Base-by-base conservation (phyloP, 1,284 basidiomycete genomes). In the Pseudomicrostroma phylloplanum region DNA sequence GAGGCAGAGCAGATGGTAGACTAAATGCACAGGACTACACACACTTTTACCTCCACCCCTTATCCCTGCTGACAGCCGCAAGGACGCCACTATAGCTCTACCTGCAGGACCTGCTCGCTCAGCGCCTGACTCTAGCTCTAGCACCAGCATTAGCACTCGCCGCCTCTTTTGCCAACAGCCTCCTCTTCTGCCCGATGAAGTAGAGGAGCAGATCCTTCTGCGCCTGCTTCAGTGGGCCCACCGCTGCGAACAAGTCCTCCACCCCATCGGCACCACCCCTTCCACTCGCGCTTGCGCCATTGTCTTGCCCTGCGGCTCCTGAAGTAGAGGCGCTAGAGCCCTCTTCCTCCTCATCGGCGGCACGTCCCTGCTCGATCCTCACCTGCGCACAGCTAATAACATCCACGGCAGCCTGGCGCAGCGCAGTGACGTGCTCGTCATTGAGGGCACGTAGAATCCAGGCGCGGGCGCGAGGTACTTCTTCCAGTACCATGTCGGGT, bases 191-290 rank as follows among this genome's bases (percentile, higher is more conserved):
- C 30, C 30, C 58, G 30, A 64, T 57, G 19, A 63, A 64, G 53
- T 64, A 64, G 62, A 69, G 70, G 19, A 73, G 55, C 46, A 75
- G 49, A 46, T 75, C 72, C 48, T 68, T 43, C 56, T 69, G 51
- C 1, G 59, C 60, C 21, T 48, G 49, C 13, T 68, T 58, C 3
- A 74, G 53, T 6, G 61, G 60, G 4, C 49, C 17, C 11, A 72
- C 66, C 15, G 72, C 62, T 7, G 12, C 55, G 30, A 64, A 56
- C 13, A 64, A 19, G 51, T 63, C 11, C 6, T 62, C 62, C 0
- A 60, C 61, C 1, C 62, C 62, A 2, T 36, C 43, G 6, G 67
- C 19, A 15, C 65, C 36, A 0, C 56, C n/a, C 3, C 43, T 17
- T 4, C 6, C 43, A 48, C 12, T 48, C 12, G 6, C 43, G 6